phyloP scores from a whole-genome alignment of 495 filamentous ascomycete species.

The Xeromyces bisporus region DNA sequence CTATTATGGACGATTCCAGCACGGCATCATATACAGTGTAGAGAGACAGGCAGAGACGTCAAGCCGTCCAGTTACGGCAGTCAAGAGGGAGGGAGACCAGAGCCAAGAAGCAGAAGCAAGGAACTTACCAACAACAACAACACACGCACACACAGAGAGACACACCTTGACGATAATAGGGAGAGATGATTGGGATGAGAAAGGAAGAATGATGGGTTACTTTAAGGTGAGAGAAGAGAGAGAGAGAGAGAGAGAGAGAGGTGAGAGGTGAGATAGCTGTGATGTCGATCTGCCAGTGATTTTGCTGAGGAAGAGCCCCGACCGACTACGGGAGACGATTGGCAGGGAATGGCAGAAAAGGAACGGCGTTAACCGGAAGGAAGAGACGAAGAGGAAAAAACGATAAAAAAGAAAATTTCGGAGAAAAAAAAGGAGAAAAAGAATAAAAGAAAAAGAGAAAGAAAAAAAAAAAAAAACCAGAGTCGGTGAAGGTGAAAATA shows the following conservation, averaged over 20 bases:
- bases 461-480: not conserved
- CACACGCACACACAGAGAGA: too few species aligned
- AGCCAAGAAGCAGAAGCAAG: conserved; percentile 1
- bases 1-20: too few species aligned
- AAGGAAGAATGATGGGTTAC: not conserved
- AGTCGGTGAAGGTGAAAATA: too few species aligned
- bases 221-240: too few species aligned
- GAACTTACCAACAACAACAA: conserved; percentile 1
- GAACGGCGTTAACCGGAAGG: conserved; percentile 13
- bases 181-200: not conserved
- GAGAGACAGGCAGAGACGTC: too few species aligned
- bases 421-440: not conserved
- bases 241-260: too few species aligned
- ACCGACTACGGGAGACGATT: conserved; percentile 11
- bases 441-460: not conserved
- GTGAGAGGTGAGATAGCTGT: conserved; percentile 9
- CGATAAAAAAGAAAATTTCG: conserved; percentile 10
- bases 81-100: conserved; percentile 1
- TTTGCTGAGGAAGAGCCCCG: too few species aligned
- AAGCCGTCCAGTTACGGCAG: too few species aligned
- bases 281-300: conserved; percentile 14
- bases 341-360: conserved; percentile 3
- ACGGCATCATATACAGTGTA: too few species aligned
- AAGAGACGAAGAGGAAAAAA: conserved; percentile 8
- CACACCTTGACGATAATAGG: not conserved